Evolutionary conservation across 768 basidiomycete genomes (phyloP), one percentile per base, ranked within the genome.

Genomic region (Russula brevipes): DNA sequence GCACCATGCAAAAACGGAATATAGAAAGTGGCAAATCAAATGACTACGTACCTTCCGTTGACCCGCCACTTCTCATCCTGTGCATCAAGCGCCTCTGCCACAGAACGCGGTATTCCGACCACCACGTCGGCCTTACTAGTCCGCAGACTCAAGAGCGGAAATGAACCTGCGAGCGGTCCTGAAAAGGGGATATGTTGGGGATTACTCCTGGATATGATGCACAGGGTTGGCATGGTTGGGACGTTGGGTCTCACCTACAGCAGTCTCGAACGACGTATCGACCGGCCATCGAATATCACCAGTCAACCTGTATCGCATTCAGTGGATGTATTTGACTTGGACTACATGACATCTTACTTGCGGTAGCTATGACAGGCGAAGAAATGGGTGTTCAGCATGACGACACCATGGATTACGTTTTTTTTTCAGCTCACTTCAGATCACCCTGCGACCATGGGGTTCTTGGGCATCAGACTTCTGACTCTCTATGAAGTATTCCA

Each of bases 41-140:
- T 7, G n/a, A 55, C 6, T 35, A 45, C 83, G 72, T 69, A 94
- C 89, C 85, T 85, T 61, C 94, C 94, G 70, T 84, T 85, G 8
- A 86, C 80, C 55, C 90, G 77, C 94, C 93, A 95, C 62, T 83
- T 85, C 70, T 83, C 82, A 6, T 78, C 86, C 51, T 78, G 81
- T 36, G 74, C 73, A 69, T 94, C 89, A 3, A 95, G 75, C 54
- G 79, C 76, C 64, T 89, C 86, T 0, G 84, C 91, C 1, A 85
- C 75, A 0, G 86, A 87, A 67, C 84, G 78, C 1, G 81, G 75
- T 3, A 99, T 79, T 0, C 93, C 96, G 31, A 91, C 92, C 6
- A 87, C 89, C 2, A 97, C 94, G 70, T 98, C 94, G 0, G 96
- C 96, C 73, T 99, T 99, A 78, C 89, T 92, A 1, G 96, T 98